Conservation (phyloP, 352 stramenopile species). For the Phytopythium mirpurense region DNA sequence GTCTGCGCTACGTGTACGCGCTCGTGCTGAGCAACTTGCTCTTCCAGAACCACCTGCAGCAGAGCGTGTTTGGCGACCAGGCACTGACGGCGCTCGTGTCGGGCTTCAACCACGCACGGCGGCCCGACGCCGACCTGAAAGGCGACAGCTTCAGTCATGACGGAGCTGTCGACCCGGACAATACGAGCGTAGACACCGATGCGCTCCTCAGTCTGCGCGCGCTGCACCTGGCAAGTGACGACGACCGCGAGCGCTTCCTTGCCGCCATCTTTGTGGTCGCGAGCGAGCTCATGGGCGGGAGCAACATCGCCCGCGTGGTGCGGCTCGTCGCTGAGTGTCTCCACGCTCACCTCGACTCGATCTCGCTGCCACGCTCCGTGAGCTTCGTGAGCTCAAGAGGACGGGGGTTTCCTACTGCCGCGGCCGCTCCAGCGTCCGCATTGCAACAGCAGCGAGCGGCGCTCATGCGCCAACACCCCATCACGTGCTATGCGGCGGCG, state of each 20-base stretch:
- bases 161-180: not conserved
- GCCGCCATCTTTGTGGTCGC: slow-evolving; percentile 60
- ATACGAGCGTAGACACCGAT: not conserved
- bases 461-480: slow-evolving; percentile 30
- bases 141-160: slow-evolving; percentile 3
- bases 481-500: slow-evolving; percentile 42
- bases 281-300: slow-evolving; percentile 48
- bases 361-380: not conserved
- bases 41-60: slow-evolving; percentile 61
- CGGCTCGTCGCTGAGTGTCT: slow-evolving; percentile 45
- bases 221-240: slow-evolving; percentile 42
- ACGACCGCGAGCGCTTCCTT: slow-evolving; percentile 67
- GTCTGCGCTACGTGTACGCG: slow-evolving; percentile 56
- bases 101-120: slow-evolving; percentile 40
- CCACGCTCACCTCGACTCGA: slow-evolving; percentile 14
- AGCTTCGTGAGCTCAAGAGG: not conserved
- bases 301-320: slow-evolving; percentile 61
- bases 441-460: slow-evolving; percentile 13
- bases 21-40: slow-evolving; percentile 63
- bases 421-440: not conserved
- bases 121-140: not conserved
- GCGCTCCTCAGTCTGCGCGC: slow-evolving; percentile 22
- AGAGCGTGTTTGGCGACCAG: slow-evolving; percentile 55
- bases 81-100: slow-evolving; percentile 45
- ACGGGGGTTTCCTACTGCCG: not conserved